Evolutionary conservation across 108 stramenopile genomes (phyloP), one percentile per base, ranked within the genome.

Genomic region (Nitzschia putrida): DNA sequence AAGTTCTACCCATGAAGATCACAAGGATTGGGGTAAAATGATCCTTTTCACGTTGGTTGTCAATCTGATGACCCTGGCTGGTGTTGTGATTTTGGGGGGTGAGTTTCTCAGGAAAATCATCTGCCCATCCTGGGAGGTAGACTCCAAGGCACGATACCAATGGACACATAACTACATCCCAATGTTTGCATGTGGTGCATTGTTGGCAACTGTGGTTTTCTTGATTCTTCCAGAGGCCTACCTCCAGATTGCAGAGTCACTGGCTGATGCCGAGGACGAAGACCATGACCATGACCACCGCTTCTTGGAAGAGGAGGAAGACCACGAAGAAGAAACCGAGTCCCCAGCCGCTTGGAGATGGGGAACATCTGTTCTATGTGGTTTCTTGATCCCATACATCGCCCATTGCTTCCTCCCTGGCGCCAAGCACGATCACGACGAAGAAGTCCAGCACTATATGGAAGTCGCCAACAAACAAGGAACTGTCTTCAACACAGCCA

Each of bases 141-240:
- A 64, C 13, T 11, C 45, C 7, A 11, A 56, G 22, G 23, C 45
- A 9, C 14, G 25, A 2, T 10, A 42, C 4, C 22, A 26, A 6
- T 78, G 44, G 42, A 45, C 60, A 18, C 45, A 61, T 6, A 66
- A 66, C 54, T 16, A 65, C 22, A 61, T 76, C 47, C 74, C 74
- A 3, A 76, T 49, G 14, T 86, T 88, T 78, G 85, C 82, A 23
- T 77, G 76, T 55, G 88, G 91, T 37, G 84, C 92, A 0, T 26
- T 90, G 49, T 52, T 88, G 34, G 87, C 84, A 11, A 85, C 85
- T n/a, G 65, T 87, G 9, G 78, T 87, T 29, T 88, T 90, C 66
- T 39, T 90, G 25, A 26, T 88, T 23, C 54, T 90, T 18, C 84
- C 87, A 20, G 92, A 92, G 57, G 56, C 82, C 6, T 34, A 83